Conservation (phyloP, 169 alveolate species). For the Plasmodium gonderi region DNA sequence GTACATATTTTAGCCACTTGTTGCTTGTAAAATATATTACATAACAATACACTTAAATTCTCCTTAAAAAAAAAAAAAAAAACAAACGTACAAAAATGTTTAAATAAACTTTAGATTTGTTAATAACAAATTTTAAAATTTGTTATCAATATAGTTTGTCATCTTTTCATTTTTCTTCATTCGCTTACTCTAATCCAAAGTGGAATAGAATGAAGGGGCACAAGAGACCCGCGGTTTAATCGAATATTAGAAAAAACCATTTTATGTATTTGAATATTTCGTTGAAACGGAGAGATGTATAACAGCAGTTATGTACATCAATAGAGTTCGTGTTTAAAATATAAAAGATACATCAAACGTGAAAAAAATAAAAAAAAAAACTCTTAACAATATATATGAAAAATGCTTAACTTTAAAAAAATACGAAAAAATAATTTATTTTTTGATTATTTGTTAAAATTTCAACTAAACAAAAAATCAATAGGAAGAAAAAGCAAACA, state of each 20-base stretch:
- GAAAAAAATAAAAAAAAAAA: neutral
- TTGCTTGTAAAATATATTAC: neutral
- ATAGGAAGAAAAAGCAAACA: neutral
- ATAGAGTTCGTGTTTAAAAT: neutral
- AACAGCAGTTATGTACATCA: neutral
- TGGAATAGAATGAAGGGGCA: neutral
- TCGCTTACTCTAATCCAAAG: neutral
- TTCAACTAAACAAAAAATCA: neutral
- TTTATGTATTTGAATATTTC: neutral
- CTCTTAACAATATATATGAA: neutral
- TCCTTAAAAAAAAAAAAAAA: neutral
- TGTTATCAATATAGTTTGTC: neutral
- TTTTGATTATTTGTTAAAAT: neutral
- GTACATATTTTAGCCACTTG: neutral
- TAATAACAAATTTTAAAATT: neutral
- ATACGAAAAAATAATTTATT: neutral
- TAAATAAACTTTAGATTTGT: neutral
- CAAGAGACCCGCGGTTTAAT: neutral
- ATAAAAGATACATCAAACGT: neutral
- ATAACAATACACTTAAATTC: neutral
- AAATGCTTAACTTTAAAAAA: constrained; percentile 10
- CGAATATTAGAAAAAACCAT: neutral
- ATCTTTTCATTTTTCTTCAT: neutral
- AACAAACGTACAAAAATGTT: neutral
- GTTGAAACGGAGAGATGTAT: neutral